Base-by-base conservation (phyloP, 2,329 filamentous ascomycete species). In the Monosporascus sp. region DNA sequence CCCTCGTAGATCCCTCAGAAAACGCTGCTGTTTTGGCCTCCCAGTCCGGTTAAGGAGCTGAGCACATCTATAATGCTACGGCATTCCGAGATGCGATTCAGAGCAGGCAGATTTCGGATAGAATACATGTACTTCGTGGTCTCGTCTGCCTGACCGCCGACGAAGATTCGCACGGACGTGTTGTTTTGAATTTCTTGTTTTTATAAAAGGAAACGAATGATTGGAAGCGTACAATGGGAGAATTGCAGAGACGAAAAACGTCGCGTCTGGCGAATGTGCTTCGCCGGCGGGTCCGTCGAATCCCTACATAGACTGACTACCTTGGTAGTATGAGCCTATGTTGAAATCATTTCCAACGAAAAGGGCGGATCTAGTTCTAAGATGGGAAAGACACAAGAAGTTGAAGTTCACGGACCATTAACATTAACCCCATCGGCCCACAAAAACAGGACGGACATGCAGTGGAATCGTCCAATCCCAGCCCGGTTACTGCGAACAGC, bases 41-140 rank as follows among this genome's bases (percentile, higher is more conserved):
- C 78, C 78, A 82, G 80, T 82, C 80, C 80, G 72, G 74, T 76
- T 71, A 79, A 73, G 80, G 79, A 81, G 75, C 78, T 81, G 79
- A 81, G 78, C 70, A 69, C 72, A 74, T 72, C 70, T 72, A 73
- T 70, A 68, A 67, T 70, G 72, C 77, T 82, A 82, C 79, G 78
- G 77, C 80, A 83, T 83, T 78, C 77, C 79, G 78, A 64, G 60
- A 59, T 53, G 50, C 53, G 55, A 44, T 38, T 19, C 20, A 26
- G 24, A 9, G 31, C 8, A 50, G 27, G 31, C 16, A 22, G 17
- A 17, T 41, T 17, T 40, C 17, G 19, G 9, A 45, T 20, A 50
- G 20, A 14, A 37, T 26, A 44, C 20, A 16, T 22, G 17, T 24
- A 24, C 31, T 31, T 11, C 8, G 27, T 27, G 14, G 11, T 35